A percentile compares a stretch with the other conserved stretches of the same genome.
phyloP scores from a whole-genome alignment of 2,329 filamentous ascomycete genomes.

The Dactylellina drechsleri region DNA sequence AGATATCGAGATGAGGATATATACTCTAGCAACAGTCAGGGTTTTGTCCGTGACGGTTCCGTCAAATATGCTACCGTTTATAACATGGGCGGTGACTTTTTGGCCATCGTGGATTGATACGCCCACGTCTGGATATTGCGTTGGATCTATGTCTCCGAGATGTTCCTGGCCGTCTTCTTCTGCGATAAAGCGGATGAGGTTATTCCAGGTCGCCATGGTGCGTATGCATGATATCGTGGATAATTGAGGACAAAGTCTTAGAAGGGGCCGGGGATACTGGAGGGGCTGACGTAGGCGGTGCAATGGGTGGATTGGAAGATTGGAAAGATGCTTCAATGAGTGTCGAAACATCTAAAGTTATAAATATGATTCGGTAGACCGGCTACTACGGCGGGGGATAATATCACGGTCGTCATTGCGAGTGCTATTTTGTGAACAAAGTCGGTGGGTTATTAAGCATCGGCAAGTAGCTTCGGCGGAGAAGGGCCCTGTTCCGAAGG shows the following conservation, averaged over 20 bases:
- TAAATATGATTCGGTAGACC: neutral
- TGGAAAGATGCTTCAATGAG: conserved; percentile 12
- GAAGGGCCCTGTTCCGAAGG: conserved; percentile 21
- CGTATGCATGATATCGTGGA: neutral
- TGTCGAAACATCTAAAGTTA: conserved; percentile 34
- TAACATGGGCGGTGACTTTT: conserved; percentile 60
- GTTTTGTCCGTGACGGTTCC: conserved; percentile 60
- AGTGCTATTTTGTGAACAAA: neutral
- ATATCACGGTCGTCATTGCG: too few species aligned
- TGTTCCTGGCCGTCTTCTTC: conserved; percentile 63
- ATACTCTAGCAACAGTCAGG: conserved; percentile 58
- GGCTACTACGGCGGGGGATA: neutral
- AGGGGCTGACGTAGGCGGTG: neutral
- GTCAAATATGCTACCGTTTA: conserved; percentile 61
- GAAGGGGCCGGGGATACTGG: neutral
- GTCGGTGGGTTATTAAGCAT: neutral
- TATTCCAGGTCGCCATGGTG: conserved; percentile 60
- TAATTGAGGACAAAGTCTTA: neutral
- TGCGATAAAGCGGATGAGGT: conserved; percentile 63
- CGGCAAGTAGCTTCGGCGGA: conserved; percentile 44
- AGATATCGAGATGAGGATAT: neutral
- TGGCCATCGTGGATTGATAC: conserved; percentile 60
- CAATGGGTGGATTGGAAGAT: neutral
- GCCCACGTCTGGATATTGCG: conserved; percentile 60
- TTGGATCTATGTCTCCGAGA: conserved; percentile 62